Conservation (phyloP, 140 eudicot species). For the Oenanthe javanica region DNA sequence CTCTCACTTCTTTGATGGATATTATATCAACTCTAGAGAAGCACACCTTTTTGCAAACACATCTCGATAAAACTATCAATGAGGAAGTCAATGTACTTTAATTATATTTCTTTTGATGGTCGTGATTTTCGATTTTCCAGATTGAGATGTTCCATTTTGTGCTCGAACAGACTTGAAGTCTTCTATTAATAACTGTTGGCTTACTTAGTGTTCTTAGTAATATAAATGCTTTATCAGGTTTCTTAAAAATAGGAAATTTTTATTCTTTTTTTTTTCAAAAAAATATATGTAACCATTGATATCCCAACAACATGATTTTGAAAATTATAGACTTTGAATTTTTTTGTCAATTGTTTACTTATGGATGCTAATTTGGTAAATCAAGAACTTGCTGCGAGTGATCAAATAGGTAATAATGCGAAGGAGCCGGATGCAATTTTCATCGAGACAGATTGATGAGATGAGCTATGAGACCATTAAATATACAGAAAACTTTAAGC, state of each 20-base stretch:
- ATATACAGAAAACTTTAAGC: conserved; percentile 33
- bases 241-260: neutral
- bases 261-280: neutral
- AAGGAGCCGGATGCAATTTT: conserved; percentile 20
- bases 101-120: neutral
- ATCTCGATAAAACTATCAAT: conserved; percentile 29
- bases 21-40: conserved; percentile 61
- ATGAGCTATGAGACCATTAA: conserved; percentile 35
- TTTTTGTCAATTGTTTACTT: conserved; percentile 7
- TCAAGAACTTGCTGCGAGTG: conserved; percentile 5
- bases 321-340: neutral
- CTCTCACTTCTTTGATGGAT: conserved; percentile 46
- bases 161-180: neutral
- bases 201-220: neutral
- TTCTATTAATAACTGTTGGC: neutral
- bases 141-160: neutral
- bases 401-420: conserved; percentile 15
- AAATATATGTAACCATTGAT: neutral
- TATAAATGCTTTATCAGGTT: neutral
- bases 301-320: neutral
- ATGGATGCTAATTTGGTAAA: conserved; percentile 30
- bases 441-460: conserved; percentile 54
- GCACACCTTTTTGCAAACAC: conserved; percentile 23
- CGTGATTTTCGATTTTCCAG: neutral
- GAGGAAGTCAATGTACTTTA: conserved; percentile 47